Evolutionary conservation across 1,284 basidiomycete genomes (phyloP), one percentile per base, ranked within the genome.

Genomic region (Moesziomyces parantarcticus): DNA sequence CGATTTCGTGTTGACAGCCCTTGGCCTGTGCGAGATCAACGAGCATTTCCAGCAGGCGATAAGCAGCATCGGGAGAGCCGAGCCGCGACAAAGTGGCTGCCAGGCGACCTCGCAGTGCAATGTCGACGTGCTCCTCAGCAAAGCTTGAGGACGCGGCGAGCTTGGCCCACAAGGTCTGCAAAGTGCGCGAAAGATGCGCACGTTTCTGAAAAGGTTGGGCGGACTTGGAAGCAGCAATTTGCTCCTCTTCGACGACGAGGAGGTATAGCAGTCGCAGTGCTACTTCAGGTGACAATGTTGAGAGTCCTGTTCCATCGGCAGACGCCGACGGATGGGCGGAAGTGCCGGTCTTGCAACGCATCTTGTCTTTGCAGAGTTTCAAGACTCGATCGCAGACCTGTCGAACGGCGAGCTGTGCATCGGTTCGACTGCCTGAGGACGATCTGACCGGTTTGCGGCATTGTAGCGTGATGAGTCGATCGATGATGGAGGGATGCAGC

Each of bases 181-280:
- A 47, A 7, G 55, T 47, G 18, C 6, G 26, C 1, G 55, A 46
- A 0, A 68, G 32, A 13, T 51, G 42, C 16, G 25, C 42, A 16
- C 65, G 58, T 34, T 43, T 54, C 9, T 48, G 32, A n/a, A 29
- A 7, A 14, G 34, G n/a, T 25, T 11, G 40, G 1, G 48, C 13
- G 16, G 58, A 47, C 16, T 23, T 61, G 0, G 55, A 53, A 1
- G 58, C 54, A 32, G 65, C 65, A 14, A 58, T 41, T 21, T 68
- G 62, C 50, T 72, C 69, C 41, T 66, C 62, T 44, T 66, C 69
- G 1, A 63, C 63, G n/a, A 63, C 32, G 10, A 72, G 56, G 9
- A 66, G 69, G 22, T 72, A 72, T 16, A 72, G 62, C 4, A 72
- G 39, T 6, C 69, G 39, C 16, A 62, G 51, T 5, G 69, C 61